Evolutionary conservation across 2,329 filamentous ascomycete genomes (phyloP), one percentile per base, ranked within the genome.

Genomic region (Fusarium drepaniforme): DNA sequence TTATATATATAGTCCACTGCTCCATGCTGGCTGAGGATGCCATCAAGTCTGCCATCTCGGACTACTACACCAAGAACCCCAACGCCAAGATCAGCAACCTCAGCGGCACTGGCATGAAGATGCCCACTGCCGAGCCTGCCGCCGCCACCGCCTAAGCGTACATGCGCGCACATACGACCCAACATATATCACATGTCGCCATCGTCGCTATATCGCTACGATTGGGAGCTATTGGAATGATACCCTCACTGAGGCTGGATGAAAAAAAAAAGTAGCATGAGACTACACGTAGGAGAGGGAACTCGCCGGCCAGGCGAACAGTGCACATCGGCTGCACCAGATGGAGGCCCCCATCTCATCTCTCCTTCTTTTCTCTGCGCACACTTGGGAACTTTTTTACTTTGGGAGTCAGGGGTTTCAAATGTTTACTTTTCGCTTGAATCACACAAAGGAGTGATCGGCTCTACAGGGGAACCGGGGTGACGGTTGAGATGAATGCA

Each of bases 21-120:
- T 96, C 93, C 64, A 97, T 97, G 93, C 90, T 97, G 75, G 94
- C 94, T 28, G 94, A 97, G 84, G 94, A 97, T 81, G 94, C 94
- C 74, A 97, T 97, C 88, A 96, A 97, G 85, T 94, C 93, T 57
- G 94, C 94, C 79, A 97, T 97, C 81, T 93, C 91, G 68, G 95
- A 97, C 83, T 97, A 97, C 87, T 94, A 97, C 86, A 94, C 91
- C 82, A 97, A 96, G 89, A 97, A 97, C 86, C 94, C 94, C 69
- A 91, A 93, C 73, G 91, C 81, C 59, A 90, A 90, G 80, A 81
- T 88, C 67, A 97, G 95, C 44, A 91, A 96, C 81, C 89, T 98
- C 13, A 92, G 93, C 66, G 94, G 94, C 77, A 96, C 93, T 30
- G 90, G 88, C 65, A 89, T 91, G 61, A 87, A 91, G 78, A 88